Conservation (phyloP, 164 flowering plant genomes). For the Annona squamosa region DNA sequence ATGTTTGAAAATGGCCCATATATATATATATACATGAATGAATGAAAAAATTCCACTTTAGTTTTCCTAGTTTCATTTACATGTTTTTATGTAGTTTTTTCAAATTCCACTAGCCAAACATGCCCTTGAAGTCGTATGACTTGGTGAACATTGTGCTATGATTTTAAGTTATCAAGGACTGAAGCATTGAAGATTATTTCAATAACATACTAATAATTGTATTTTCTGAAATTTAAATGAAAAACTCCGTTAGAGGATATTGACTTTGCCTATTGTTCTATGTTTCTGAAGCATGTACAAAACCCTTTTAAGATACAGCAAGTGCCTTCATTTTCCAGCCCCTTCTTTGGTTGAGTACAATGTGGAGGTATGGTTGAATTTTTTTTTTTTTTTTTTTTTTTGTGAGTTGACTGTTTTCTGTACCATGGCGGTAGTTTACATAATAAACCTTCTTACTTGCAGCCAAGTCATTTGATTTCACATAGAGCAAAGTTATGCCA, state of each 20-base stretch:
- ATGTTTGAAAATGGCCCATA: too few relatives aligned
- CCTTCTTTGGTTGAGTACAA: slow-evolving; percentile 26
- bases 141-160: not conserved
- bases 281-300: slow-evolving; percentile 50
- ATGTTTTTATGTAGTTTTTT: not conserved
- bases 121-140: not conserved
- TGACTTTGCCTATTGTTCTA: not conserved
- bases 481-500: too few relatives aligned
- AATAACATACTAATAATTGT: not conserved
- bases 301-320: slow-evolving; percentile 65
- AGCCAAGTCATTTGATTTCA: too few relatives aligned
- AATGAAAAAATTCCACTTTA: too few relatives aligned
- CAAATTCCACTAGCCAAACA: not conserved
- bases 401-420: too few relatives aligned
- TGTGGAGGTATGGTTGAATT: slow-evolving; percentile 41
- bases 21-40: too few relatives aligned
- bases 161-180: not conserved
- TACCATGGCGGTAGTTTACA: too few relatives aligned
- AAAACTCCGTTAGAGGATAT: not conserved
- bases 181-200: not conserved
- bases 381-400: not conserved
- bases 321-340: slow-evolving; percentile 34
- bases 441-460: too few relatives aligned
- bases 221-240: not conserved
- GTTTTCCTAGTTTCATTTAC: not conserved